These are phyloP conservation scores for Serendipita sp. DNA, from an alignment of 1,284 basidiomycete species.

Conservation along the genomic window DNA sequence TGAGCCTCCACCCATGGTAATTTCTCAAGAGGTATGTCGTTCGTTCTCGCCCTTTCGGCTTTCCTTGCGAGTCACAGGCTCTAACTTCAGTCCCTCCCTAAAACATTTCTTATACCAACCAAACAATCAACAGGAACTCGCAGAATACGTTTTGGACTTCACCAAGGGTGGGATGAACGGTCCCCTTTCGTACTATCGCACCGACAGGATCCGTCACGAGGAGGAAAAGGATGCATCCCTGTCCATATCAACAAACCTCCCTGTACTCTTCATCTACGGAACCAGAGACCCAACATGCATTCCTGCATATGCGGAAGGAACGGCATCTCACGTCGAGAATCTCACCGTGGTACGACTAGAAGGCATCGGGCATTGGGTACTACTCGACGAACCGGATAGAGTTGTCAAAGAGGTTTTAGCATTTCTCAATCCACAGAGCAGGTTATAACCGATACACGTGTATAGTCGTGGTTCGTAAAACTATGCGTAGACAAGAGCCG, in stretches of 20 bases:
- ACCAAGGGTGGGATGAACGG: conserved; percentile 39
- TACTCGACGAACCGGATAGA: conserved; percentile 41
- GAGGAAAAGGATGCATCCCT: conserved; percentile 36
- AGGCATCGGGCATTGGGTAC: conserved; percentile 50
- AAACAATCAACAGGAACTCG: conserved; percentile 31
- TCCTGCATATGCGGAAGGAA: conserved; percentile 20
- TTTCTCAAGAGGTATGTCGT: neutral
- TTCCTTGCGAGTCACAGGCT: too few relatives aligned
- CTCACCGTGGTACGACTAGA: conserved; percentile 37
- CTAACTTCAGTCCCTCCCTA: too few relatives aligned
- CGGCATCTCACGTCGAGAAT: conserved; percentile 27
- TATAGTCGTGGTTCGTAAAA: too few relatives aligned
- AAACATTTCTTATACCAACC: too few relatives aligned
- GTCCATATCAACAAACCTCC: conserved; percentile 24
- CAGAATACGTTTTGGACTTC: conserved; percentile 33
- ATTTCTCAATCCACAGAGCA: conserved; percentile 26
- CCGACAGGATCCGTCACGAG: conserved; percentile 36
- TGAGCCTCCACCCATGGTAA: neutral
- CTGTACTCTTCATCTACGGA: conserved; percentile 49
- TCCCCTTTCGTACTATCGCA: conserved; percentile 58
- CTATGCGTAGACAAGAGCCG: neutral
- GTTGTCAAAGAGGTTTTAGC: conserved; percentile 32
- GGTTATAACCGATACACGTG: too few relatives aligned
- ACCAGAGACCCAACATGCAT: conserved; percentile 31
- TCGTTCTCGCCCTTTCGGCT: too few relatives aligned